Percentiles rank a stretch among this genome's conserved stretches.
Conservation (phyloP, 306 rosid species). For the Glycine latifolia region DNA sequence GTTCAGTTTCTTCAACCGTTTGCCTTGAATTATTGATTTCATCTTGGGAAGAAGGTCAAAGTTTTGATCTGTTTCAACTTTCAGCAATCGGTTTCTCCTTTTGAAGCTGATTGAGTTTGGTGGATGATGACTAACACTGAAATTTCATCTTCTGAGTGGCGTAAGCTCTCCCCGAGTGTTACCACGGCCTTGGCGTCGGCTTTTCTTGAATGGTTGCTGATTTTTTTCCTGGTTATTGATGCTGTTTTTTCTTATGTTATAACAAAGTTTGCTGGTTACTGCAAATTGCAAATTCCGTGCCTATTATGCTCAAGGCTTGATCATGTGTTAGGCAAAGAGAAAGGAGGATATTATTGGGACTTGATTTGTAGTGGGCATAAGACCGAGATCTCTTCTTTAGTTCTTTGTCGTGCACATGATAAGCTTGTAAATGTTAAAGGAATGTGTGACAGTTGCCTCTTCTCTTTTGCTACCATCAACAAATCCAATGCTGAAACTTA, state of each 20-base stretch:
- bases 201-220: slow-evolving; percentile 84
- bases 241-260: slow-evolving; percentile 74
- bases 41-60: slow-evolving; percentile 47
- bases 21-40: slow-evolving; percentile 50
- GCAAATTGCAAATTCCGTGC: slow-evolving; percentile 77
- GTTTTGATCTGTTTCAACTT: slow-evolving; percentile 44
- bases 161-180: slow-evolving; percentile 37
- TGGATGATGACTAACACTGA: slow-evolving; percentile 54
- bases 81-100: slow-evolving; percentile 43
- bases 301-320: slow-evolving; percentile 92
- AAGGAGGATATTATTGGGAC: slow-evolving; percentile 65
- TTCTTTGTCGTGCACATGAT: slow-evolving; percentile 70
- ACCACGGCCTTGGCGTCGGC: slow-evolving; percentile 65
- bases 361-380: slow-evolving; percentile 80
- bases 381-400: slow-evolving; percentile 75
- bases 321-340: slow-evolving; percentile 76
- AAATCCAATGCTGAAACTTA: slow-evolving; percentile 69
- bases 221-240: slow-evolving; percentile 64
- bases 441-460: slow-evolving; percentile 78
- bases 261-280: slow-evolving; percentile 71
- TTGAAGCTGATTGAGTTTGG: slow-evolving; percentile 42
- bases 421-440: slow-evolving; percentile 83
- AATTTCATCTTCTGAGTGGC: slow-evolving; percentile 52
- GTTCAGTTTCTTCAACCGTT: slow-evolving; percentile 50
- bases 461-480: slow-evolving; percentile 66